Evolutionary conservation across 352 stramenopile species (phyloP), one percentile per base, ranked within the genome.

Genomic region (Phytophthora constricta): DNA sequence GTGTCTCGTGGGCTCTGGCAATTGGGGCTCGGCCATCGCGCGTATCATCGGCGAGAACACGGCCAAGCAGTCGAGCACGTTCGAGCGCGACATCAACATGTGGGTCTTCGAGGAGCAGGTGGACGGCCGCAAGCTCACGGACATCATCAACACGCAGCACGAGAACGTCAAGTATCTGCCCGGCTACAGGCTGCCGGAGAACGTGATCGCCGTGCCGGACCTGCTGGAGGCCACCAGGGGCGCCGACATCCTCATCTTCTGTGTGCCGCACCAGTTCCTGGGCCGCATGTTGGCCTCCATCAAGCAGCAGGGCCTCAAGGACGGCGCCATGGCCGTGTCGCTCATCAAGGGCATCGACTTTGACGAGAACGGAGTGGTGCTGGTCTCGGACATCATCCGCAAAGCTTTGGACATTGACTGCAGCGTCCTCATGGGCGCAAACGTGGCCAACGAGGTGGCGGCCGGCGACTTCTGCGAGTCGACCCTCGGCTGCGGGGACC

Each of bases 381-480:
- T 97, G 7, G 93, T 97, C 65, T 96, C 90, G 8, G 76, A 97
- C 65, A 90, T 97, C 34, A 97, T 98, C 63, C 86, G 86, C 53
- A 81, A 96, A 49, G 85, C 84, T 7, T 72, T 98, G 20, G 76
- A 92, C 70, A 87, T 94, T 45, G 87, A 96, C 68, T 94, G 87
- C 72, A 93, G 85, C 51, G 96, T 99, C 17, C 75, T 99, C 20
- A 99, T 99, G 96, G 97, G 97, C 37, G 97, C 97, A 8, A 99
- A 99, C 82, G 95, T 99, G 9, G 97, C 97, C 4, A 97, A 97
- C 72, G 96, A 99, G 81, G 93, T 99, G 22, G 97, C 97, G 1
- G 82, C 83, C 20, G 95, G 92, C 28, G 90, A 98, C 73, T 98
- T 99, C 68, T 98, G 93, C 68, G 97, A 99, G 80, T 98, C 95